phyloP scores from a whole-genome alignment of 2,329 filamentous ascomycete species.

The Fusarium transvaalense region DNA sequence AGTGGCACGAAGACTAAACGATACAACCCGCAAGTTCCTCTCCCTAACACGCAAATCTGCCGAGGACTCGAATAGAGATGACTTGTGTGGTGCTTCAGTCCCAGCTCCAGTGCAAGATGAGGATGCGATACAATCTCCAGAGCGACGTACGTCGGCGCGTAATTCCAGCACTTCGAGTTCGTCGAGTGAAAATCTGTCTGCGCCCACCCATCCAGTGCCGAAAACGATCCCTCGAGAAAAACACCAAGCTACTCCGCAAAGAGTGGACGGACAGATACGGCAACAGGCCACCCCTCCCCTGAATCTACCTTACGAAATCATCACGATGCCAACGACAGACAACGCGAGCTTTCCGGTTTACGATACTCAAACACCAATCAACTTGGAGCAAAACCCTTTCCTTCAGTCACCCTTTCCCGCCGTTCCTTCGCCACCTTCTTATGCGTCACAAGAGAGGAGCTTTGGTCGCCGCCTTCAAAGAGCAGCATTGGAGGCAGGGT shows the following conservation, averaged over 20 bases:
- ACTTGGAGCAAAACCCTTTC: constrained; percentile 34
- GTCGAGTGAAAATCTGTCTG: constrained; percentile 5
- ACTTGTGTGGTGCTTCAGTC: constrained; percentile 1
- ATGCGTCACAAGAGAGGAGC: constrained; percentile 72
- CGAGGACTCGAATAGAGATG: constrained; percentile 47
- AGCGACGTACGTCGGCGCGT: constrained; percentile 13
- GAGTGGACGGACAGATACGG: constrained; percentile 18
- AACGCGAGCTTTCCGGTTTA: constrained; percentile 67
- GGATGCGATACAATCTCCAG: not conserved
- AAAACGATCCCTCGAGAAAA: constrained; percentile 1
- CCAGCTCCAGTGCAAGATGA: not conserved
- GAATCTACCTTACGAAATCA: constrained; percentile 59
- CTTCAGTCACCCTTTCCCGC: constrained; percentile 50
- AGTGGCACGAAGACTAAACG: constrained; percentile 68
- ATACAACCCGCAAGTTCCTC: constrained; percentile 70
- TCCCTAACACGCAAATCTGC: constrained; percentile 63
- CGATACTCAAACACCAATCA: constrained; percentile 31
- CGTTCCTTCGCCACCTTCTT: constrained; percentile 64
- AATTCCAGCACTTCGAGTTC: constrained; percentile 19
- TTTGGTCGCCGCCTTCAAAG: constrained; percentile 80
- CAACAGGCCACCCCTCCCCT: constrained; percentile 37
- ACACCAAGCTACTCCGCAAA: constrained; percentile 25
- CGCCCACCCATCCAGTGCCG: not conserved
- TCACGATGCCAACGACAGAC: constrained; percentile 63
- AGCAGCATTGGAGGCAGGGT: constrained; percentile 71